These are phyloP conservation scores for Leishmania arabica DNA, from an alignment of 208 protist genomes.

Conservation along the genomic window DNA sequence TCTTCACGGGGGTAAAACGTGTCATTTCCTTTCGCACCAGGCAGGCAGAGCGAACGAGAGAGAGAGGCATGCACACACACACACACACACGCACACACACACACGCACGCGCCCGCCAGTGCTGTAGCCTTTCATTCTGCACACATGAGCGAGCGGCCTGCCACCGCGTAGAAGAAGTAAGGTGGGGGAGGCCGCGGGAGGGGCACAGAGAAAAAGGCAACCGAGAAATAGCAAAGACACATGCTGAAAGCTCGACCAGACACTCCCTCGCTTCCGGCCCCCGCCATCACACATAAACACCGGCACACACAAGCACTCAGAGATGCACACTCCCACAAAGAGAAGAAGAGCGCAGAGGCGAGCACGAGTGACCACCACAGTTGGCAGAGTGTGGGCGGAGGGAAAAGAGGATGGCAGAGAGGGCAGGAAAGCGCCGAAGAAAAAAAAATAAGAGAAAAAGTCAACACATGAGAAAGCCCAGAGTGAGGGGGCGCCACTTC, in stretches of 20 bases:
- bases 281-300: neutral
- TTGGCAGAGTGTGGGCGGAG: neutral
- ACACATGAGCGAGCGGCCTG: neutral
- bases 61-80: neutral
- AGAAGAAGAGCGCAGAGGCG: neutral
- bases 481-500: neutral
- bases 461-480: neutral
- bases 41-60: neutral
- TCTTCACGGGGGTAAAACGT: too few species aligned
- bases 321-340: neutral
- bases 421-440: neutral
- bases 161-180: neutral
- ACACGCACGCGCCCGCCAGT: neutral
- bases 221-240: neutral
- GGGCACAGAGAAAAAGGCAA: neutral
- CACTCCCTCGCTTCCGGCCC: neutral
- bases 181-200: too few species aligned
- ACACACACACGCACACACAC: neutral
- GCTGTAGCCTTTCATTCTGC: neutral
- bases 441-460: neutral
- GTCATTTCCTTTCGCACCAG: neutral
- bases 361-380: neutral
- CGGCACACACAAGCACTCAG: neutral
- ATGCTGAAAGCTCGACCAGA: neutral
- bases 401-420: neutral